Evolutionary conservation across 2,329 filamentous ascomycete species (phyloP), one percentile per base, ranked within the genome.

Genomic region (Coniella lustricola): DNA sequence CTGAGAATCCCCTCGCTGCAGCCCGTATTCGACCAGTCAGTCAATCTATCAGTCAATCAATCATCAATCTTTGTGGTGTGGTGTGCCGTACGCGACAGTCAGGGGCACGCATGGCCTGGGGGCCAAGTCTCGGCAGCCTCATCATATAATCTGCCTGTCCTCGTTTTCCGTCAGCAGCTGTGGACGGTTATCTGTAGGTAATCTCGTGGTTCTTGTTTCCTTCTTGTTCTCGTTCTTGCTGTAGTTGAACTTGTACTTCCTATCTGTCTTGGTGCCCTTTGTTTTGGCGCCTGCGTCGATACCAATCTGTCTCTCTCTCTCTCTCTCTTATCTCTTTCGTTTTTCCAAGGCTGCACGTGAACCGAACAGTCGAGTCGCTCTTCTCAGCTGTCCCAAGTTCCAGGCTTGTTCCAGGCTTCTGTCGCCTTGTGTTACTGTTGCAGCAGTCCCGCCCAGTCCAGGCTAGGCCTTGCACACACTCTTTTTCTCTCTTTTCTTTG

Each of bases 101-200:
- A 42, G 40, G 40, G 40, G 40, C 29, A 42, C 40, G 40, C 25
- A 42, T 17, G 25, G 25, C 18, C 40, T 42, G 22, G 40, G 38
- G 40, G 29, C 17, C 29, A 29, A 25, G 18, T 42, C 29, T 42
- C 40, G 40, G 40, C 17, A 46, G 22, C 44, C 44, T 46, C 44
- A 29, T 5, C 34, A n/a, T 35, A 40, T 33, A 40, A 39, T 46
- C 39, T 40, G 22, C 44, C 36, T 31, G 33, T 17, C 40, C 25
- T 31, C 21, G 32, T 22, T 35, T 35, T 21, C 16, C 40, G 13
- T 33, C 22, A 32, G 18, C 20, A 25, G 40, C 16, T 43, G 25
- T 14, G 13, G n/a, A n/a, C n/a, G n/a, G n/a, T n/a, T n/a, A n/a
- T n/a, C n/a, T n/a, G n/a, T n/a, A n/a, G n/a, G n/a, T 17, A 17